Evolutionary conservation across 208 protist genomes (phyloP), one percentile per base, ranked within the genome.

Genomic region (Acanthamoeba quina): DNA sequence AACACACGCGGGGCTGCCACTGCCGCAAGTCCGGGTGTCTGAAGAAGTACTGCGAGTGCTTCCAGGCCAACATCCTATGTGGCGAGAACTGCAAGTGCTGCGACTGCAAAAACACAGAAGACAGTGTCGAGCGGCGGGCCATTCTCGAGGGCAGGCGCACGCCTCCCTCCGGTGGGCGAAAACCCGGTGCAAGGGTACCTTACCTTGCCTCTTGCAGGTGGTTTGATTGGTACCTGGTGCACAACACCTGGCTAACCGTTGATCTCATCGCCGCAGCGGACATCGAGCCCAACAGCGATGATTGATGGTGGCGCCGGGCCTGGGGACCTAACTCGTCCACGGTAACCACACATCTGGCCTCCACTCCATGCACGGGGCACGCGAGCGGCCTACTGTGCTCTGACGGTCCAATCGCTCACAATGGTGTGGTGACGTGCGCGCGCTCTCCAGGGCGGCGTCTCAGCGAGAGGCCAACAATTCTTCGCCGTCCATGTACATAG

Each of bases 21-120:
- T 97, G 96, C 82, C 93, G 94, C 37, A 97, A 94, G 80, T 96
- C 92, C 29, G 66, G 85, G n/a, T 97, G 96, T 94, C 70, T 96
- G 41, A 97, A 97, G 82, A 96, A 96, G 58, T 97, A 97, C 91
- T 97, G 96, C 90, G 96, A 97, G 92, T 97, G 96, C 95, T 97
- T 95, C 68, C 96, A 97, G 85, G 95, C 96, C 15, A 88, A 96
- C 76, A 91, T 97, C 26, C 56, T 74, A n/a, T 97, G 96, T 90
- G 68, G 41, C 58, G 96, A 97, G 21, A 95, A 96, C 62, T 97
- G 96, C 90, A 95, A 96, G 62, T 97, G 96, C 88, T 58, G 68
- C n/a, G 93, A 96, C 68, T 97, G 96, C 78, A 96, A 95, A 70
- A 97, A 97, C 78, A 62, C 29, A 0, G 44, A 60, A 34, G 90